A percentile compares a stretch with the other conserved stretches of the same genome.
Evolutionary conservation across 805 yeast species (phyloP).

Genomic region (Maudiozyma turicensis): DNA sequence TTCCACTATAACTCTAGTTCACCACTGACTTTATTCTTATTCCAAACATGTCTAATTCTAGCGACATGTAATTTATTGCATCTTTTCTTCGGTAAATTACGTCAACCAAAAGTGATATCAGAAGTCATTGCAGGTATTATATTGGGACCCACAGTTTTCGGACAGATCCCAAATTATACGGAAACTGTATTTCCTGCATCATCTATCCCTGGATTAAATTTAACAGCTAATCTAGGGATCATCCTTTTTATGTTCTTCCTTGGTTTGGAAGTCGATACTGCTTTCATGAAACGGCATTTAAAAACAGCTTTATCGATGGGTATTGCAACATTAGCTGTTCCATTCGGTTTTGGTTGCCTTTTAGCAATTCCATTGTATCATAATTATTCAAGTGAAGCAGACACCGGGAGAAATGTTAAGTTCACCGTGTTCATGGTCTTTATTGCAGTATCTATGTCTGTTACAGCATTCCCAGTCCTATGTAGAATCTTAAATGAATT

Average conservation of each 20-base stretch:
- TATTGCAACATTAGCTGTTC: slow-evolving; percentile 60
- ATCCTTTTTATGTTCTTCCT: slow-evolving; percentile 65
- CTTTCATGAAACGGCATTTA: slow-evolving; percentile 50
- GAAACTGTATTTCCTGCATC: slow-evolving; percentile 51
- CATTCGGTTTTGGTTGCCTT: slow-evolving; percentile 71
- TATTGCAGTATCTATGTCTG: slow-evolving; percentile 74
- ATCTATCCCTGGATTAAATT: slow-evolving; percentile 53
- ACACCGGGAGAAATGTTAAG: slow-evolving; percentile 31
- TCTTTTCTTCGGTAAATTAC: slow-evolving; percentile 47
- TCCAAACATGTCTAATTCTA: slow-evolving; percentile 58
- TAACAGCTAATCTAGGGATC: slow-evolving; percentile 67
- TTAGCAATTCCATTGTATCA: slow-evolving; percentile 60
- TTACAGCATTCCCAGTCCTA: slow-evolving; percentile 78
- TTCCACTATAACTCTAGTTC: slow-evolving; percentile 44
- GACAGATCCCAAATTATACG: slow-evolving; percentile 61
- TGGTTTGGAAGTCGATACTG: slow-evolving; percentile 69
- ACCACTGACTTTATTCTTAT: slow-evolving; percentile 60
- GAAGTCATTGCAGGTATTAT: slow-evolving; percentile 72
- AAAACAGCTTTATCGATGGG: slow-evolving; percentile 62
- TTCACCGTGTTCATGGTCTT: slow-evolving; percentile 73
- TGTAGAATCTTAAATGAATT: slow-evolving; percentile 72
- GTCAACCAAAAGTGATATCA: slow-evolving; percentile 74
- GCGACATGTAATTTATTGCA: slow-evolving; percentile 50
- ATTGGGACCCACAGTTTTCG: slow-evolving; percentile 68
- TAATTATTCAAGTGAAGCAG: slow-evolving; percentile 35